Percentiles rank a stretch among this genome's conserved stretches.
Evolutionary conservation across 148 eudicot genomes (phyloP).

Genomic region (Polygonum aviculare): DNA sequence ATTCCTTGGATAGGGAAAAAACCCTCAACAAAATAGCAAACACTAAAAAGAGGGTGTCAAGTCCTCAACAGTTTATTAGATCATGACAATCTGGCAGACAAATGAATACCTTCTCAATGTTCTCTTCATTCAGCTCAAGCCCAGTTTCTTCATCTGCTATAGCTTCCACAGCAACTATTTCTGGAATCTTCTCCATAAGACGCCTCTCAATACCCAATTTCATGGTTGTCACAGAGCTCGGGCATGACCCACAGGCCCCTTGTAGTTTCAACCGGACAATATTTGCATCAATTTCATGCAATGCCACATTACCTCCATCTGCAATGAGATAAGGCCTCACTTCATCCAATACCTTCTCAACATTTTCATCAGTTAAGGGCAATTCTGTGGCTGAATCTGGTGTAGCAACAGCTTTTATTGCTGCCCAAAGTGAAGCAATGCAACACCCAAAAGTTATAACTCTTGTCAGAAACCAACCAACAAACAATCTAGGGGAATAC

Average conservation of each 20-base stretch:
- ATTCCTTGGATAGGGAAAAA: background rate
- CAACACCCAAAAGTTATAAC: background rate
- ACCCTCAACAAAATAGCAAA: background rate
- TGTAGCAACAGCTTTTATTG: conserved; percentile 62
- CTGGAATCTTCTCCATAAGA: conserved; percentile 89
- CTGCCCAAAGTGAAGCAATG: conserved; percentile 28
- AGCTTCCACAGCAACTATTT: conserved; percentile 82
- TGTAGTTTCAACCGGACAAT: conserved; percentile 73
- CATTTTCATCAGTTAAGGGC: conserved; percentile 80
- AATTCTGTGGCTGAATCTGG: conserved; percentile 63
- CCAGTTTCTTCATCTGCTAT: conserved; percentile 89
- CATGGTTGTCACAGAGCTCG: conserved; percentile 85
- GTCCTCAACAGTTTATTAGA: too few relatives aligned
- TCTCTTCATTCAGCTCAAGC: conserved; percentile 87
- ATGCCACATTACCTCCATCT: conserved; percentile 93
- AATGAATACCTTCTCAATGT: conserved; percentile 72
- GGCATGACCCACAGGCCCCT: conserved; percentile 97
- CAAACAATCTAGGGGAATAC: background rate
- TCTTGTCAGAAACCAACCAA: background rate
- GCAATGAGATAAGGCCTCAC: conserved; percentile 78
- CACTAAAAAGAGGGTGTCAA: background rate
- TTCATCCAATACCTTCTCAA: conserved; percentile 81
- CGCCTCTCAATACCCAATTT: conserved; percentile 90
- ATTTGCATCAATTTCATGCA: conserved; percentile 88
- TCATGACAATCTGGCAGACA: background rate